Base-by-base conservation (phyloP, 2,329 filamentous ascomycete genomes). In the Cercospora sp. region DNA sequence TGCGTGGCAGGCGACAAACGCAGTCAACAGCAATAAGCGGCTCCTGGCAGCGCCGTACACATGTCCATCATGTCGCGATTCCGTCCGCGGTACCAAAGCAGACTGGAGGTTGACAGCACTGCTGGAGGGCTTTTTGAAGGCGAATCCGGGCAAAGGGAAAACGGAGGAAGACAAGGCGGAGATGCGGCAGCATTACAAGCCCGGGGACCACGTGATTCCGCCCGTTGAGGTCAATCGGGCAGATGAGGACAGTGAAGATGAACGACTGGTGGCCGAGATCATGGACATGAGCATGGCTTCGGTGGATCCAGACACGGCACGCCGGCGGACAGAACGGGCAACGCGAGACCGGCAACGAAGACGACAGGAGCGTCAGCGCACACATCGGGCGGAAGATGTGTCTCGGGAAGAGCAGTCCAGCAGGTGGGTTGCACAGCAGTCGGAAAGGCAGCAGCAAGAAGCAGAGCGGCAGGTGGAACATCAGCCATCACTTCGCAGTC, bases 31-130 rank as follows among this genome's bases (percentile, higher is more conserved):
- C 32, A 67, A 30, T 43, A 68, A 69, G 32, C 70, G 72, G 6
- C 45, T 43, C 18, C 85, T 74, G 69, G 83, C 75, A 3, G 81
- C 85, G 63, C 86, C 85, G 57, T 97, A 93, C 79, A 97, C 93
- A 57, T 99, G 95, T 82, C 95, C 95, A 49, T 91, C 93, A 81
- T 99, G 95, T 81, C 92, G 95, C 72, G 92, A 93, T 57, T 81
- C 86, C 12, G 94, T 99, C 69, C 90, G 94, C 71, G 92, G 91
- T 75, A 97, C 94, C 53, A 89, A 90, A 77, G 93, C 93, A 76
- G 96, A 98, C 86, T 92, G 95, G 67, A 93, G 91, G 26, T 91
- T 97, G 62, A 94, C 90, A 8, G 97, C 93, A 1, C 83, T 98
- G 57, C 83, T 99, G 68, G 94, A 98, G 66, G 94, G 97, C 87